Evolutionary conservation across 2,329 filamentous ascomycete genomes (phyloP).

Genomic region (Trichoderma asperellum): DNA sequence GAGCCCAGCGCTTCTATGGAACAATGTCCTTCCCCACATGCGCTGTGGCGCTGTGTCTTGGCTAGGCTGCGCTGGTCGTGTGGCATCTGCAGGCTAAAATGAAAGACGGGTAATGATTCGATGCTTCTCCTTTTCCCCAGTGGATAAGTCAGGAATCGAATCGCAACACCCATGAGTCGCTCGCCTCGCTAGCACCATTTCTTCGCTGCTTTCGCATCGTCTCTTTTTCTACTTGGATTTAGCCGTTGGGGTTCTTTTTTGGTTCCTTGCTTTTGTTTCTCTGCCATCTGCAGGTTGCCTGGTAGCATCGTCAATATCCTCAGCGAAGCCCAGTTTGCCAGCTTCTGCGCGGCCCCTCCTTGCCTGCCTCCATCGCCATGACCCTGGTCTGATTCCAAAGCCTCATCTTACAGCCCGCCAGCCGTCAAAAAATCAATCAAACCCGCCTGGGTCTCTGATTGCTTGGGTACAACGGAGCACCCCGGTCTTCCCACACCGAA

Average conservation of each 20-base stretch:
- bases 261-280: constrained; percentile 1
- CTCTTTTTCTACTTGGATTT: background rate
- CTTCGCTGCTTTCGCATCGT: constrained; percentile 12
- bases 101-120: constrained; percentile 26
- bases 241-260: background rate
- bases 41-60: constrained; percentile 24
- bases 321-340: background rate
- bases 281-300: constrained; percentile 1
- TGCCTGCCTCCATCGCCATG: constrained; percentile 26
- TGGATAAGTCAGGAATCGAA: constrained; percentile 22
- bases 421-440: constrained; percentile 25
- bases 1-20: constrained; percentile 18
- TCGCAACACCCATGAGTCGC: constrained; percentile 27
- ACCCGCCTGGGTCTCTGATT: constrained; percentile 13
- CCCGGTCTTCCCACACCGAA: constrained; percentile 19
- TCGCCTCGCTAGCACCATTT: constrained; percentile 24
- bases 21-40: constrained; percentile 7
- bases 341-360: constrained; percentile 17
- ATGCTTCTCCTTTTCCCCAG: constrained; percentile 24
- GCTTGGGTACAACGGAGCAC: constrained; percentile 17
- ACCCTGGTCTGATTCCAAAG: constrained; percentile 27
- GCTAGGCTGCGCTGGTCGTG: constrained; percentile 10
- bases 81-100: constrained; percentile 22
- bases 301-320: constrained; percentile 2
- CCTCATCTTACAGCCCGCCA: constrained; percentile 27